phyloP scores from a whole-genome alignment of 768 basidiomycete genomes.

The Kwoniella europaea region DNA sequence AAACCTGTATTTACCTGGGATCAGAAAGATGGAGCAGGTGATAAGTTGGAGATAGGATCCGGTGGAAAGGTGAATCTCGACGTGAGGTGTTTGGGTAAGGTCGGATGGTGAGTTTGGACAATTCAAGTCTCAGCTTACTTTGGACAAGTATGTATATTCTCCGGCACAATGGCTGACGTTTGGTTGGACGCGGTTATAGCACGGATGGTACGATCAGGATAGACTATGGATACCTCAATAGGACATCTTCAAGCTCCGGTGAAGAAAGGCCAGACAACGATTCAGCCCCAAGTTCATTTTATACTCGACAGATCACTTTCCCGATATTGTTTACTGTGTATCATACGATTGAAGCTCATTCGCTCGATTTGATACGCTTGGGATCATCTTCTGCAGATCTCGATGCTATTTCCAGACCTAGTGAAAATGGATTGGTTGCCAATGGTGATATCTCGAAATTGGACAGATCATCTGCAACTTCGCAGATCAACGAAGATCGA shows the following conservation, averaged over 20 bases:
- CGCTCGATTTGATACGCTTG: slow-evolving; percentile 79
- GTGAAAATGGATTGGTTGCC: not conserved
- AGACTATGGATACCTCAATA: slow-evolving; percentile 75
- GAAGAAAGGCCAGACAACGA: slow-evolving; percentile 39
- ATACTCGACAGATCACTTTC: slow-evolving; percentile 83
- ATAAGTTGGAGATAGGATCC: slow-evolving; percentile 67
- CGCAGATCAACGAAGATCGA: not conserved
- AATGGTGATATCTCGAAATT: slow-evolving; percentile 2
- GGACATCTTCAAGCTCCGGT: slow-evolving; percentile 17
- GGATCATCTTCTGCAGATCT: not conserved
- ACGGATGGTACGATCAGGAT: slow-evolving; percentile 78
- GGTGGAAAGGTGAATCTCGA: slow-evolving; percentile 73
- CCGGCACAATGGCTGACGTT: not conserved
- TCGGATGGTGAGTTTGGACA: slow-evolving; percentile 74
- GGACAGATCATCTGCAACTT: not conserved
- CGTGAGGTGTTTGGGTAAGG: slow-evolving; percentile 82
- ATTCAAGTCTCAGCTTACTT: not conserved
- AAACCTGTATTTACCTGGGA: slow-evolving; percentile 81
- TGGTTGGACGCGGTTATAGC: slow-evolving; percentile 61
- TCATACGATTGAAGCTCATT: slow-evolving; percentile 85
- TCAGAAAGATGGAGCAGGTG: slow-evolving; percentile 55
- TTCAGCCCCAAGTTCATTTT: slow-evolving; percentile 62
- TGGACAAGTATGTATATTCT: not conserved
- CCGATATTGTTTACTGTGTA: slow-evolving; percentile 93
- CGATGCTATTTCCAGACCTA: no score